Evolutionary conservation across 75 land plant genomes (phyloP), one percentile per base, ranked within the genome.

Genomic region (Gnetum montanum): DNA sequence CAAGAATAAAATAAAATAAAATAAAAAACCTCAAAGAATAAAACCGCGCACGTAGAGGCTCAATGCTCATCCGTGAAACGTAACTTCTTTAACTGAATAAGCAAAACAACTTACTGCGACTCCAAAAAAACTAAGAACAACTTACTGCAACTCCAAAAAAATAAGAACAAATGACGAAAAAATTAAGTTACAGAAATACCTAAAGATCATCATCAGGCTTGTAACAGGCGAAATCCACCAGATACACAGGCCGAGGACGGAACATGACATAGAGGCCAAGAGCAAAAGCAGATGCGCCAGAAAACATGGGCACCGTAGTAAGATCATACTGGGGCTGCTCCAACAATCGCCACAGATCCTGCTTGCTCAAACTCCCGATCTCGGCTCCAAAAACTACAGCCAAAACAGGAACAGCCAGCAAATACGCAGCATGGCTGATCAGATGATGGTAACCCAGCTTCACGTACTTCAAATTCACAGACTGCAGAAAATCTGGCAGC

Each of bases 211-310:
- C 55, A 1, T 70, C 64, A 19, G 88, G 85, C 41, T 52, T 62
- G 55, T 46, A 80, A 34, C 88, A 84, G 22, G 88, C 77, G 28
- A 76, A 81, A 49, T 84, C 88, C 65, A 84, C 61, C 22, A 84
- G 72, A 66, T 84, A 84, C 22, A 66, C 75, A 2, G 81, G 53
- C 6, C 75, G 50, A 20, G 91, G 83, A 7, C 69, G 64, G 3
- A 52, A 58, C 57, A 75, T 55, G 38, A 85, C 64, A 56, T 71
- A 76, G 40, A 78, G 31, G n/a, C 60, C 74, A 3, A 63, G 23
- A 7, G 62, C 38, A 6, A 66, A 62, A 5, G 57, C 68, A 30
- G 67, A 40, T 13, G 68, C 57, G 13, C 70, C 71, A 25, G 72
- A 49, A 29, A 72, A 34, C 4, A 73, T 58, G 15, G 81, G 57